Conservation (phyloP, 148 eudicot genomes). For the Vaccinium darrowii region DNA sequence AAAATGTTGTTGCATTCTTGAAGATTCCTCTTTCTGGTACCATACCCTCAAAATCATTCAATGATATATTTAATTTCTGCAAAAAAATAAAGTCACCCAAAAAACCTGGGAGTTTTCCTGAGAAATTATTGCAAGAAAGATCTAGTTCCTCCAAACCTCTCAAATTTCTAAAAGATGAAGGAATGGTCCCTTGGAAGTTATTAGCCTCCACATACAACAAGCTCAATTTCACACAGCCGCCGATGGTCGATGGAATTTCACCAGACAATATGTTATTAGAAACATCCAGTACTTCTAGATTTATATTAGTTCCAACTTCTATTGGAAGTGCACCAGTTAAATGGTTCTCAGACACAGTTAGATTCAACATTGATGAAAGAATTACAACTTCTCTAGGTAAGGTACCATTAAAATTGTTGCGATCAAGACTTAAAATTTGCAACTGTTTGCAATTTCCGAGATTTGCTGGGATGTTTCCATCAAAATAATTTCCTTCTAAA, state of each 20-base stretch:
- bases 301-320: too few species aligned
- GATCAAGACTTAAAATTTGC: background rate
- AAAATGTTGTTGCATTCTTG: too few species aligned
- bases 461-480: too few species aligned
- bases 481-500: too few species aligned
- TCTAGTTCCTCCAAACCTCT: background rate
- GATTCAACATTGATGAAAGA: background rate
- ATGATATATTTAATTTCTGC: constrained; percentile 5
- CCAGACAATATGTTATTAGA: too few species aligned
- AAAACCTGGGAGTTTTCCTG: background rate
- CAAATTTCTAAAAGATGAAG: background rate
- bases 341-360: background rate
- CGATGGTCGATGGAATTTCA: too few species aligned
- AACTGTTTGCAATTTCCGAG: too few species aligned
- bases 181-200: background rate
- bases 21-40: too few species aligned
- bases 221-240: too few species aligned
- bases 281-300: too few species aligned
- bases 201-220: background rate
- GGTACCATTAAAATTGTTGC: background rate
- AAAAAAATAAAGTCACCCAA: background rate
- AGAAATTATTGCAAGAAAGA: constrained; percentile 2
- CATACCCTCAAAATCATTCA: constrained; percentile 2
- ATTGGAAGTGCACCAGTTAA: background rate
- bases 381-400: background rate